Base-by-base conservation (phyloP, 257 asterid species). In the Misopates orontium region DNA sequence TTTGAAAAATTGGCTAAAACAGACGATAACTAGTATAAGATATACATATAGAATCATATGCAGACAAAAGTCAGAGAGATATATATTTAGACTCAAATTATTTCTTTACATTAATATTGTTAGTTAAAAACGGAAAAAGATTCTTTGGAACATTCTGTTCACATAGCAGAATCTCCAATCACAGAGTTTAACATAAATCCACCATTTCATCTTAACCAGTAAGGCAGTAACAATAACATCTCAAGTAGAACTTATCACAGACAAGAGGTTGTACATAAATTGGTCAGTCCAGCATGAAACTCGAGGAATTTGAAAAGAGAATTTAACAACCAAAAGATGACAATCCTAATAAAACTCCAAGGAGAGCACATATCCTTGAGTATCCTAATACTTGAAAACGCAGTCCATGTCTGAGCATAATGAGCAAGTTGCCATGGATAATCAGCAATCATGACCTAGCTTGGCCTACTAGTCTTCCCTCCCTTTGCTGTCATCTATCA, bases 1-100 rank as follows among this genome's bases (percentile, higher is more conserved):
- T 84, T 69, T 88, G 96, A 69, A 91, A 91, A 72, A 91, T 84
- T 69, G 96, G 95, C 98, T 91, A 91, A 66, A 72, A 77, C 45
- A 59, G 44, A 70, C 73, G 74, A 47, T 53, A 64, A 39, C 51
- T 25, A 41, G 16, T 31, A 25, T 24, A 24, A 62, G 50, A 68
- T 64, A 54, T 51, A 36, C 51, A 32, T 60, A 72, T 2, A 3
- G 21, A 19, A 42, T 23, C 31, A 71, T 40, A 75, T 62, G 54
- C 64, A 68, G 59, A 58, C 25, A 68, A 25, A 65, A 68, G 51
- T 36, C 18, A 53, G 48, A 53, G 18, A 62, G 53, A 56, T 44
- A 18, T 56, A 54, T 23, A 47, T 63, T 28, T 16, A 41, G 66
- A 65, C 50, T 61, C 56, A 63, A 36, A 47, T 56, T 58, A 36